Conservation (phyloP, 345 rosid species). For the Populus pruinosa region DNA sequence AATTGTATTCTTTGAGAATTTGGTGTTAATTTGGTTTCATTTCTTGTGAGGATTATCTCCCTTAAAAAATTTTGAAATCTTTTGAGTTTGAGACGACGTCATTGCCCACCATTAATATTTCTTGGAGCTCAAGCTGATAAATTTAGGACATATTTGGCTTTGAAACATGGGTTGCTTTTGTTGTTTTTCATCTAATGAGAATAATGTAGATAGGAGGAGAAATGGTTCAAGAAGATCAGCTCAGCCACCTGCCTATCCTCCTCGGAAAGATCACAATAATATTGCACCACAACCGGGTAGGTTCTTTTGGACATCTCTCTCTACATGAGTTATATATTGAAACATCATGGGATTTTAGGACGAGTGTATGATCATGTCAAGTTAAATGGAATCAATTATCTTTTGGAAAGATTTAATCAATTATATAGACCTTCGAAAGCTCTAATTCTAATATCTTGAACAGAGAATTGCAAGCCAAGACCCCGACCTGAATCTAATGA, state of each 20-base stretch:
- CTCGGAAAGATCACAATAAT: neutral
- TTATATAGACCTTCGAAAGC: neutral
- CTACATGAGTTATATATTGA: too few relatives aligned
- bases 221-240: conserved; percentile 22
- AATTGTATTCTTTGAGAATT: too few relatives aligned
- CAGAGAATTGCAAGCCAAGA: conserved; percentile 33
- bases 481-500: neutral
- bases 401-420: neutral
- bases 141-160: neutral
- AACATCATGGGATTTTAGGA: too few relatives aligned
- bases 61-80: too few relatives aligned
- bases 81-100: too few relatives aligned
- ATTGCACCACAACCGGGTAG: neutral
- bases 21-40: too few relatives aligned
- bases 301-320: too few relatives aligned
- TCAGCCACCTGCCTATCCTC: conserved; percentile 11
- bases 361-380: too few relatives aligned
- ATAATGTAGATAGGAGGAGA: conserved; percentile 31
- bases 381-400: too few relatives aligned
- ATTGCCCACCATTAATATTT: too few relatives aligned
- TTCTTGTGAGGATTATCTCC: too few relatives aligned
- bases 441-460: neutral
- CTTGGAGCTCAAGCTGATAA: too few relatives aligned
- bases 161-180: conserved; percentile 70
- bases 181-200: conserved; percentile 64